Percentiles rank a stretch among this genome's conserved stretches.
Evolutionary conservation across 148 eudicot species (phyloP).

Genomic region (Camellia granthamiana): DNA sequence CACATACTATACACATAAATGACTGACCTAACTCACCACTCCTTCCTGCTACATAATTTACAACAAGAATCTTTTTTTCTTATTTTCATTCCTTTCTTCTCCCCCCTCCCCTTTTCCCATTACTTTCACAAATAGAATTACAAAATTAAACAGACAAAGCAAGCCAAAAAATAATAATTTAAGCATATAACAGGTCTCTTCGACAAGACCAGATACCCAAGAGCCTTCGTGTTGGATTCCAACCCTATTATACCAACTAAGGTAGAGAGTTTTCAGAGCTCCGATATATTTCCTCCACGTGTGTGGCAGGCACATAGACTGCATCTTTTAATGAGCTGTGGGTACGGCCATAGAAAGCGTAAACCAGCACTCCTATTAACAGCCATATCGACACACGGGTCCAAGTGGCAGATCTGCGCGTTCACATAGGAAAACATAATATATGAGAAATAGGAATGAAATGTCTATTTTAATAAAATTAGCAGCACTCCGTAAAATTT

Average conservation of each 20-base stretch:
- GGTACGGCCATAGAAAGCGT: constrained; percentile 64
- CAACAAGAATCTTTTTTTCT: background rate
- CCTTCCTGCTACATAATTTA: background rate
- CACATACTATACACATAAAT: constrained; percentile 3
- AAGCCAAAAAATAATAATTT: background rate
- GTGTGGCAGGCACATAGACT: constrained; percentile 74
- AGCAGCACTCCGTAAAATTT: background rate
- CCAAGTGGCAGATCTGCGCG: constrained; percentile 67
- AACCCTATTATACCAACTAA: background rate
- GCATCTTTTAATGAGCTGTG: constrained; percentile 69
- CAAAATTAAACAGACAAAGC: background rate
- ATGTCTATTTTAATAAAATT: background rate
- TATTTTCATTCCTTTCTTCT: background rate
- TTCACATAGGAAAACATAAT: constrained; percentile 2
- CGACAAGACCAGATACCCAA: background rate
- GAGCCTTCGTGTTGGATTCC: background rate
- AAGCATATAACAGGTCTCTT: background rate
- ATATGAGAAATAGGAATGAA: background rate
- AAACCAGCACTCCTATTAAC: constrained; percentile 56
- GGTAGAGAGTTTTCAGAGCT: constrained; percentile 25
- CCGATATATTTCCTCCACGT: constrained; percentile 63
- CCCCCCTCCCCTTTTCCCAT: background rate
- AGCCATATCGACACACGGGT: constrained; percentile 83
- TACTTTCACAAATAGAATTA: background rate
- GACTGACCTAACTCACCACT: background rate